Base-by-base conservation (phyloP, 2,329 filamentous ascomycete species). In the Arthroderma uncinatum region DNA sequence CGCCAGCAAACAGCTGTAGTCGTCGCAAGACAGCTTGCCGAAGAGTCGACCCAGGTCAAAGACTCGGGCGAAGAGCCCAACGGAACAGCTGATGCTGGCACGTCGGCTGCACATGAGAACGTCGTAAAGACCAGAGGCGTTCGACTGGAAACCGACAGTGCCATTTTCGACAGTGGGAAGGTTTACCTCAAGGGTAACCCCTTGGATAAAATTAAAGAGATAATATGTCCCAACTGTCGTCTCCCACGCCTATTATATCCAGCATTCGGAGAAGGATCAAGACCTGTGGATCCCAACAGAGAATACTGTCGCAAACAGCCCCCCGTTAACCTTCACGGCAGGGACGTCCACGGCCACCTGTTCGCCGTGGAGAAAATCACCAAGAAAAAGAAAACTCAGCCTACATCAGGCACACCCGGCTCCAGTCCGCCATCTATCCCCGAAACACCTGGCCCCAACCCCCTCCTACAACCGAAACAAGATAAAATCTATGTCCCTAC, bases 291-390 rank as follows among this genome's bases (percentile, higher is more conserved):
- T 64, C 76, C 79, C 0, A 70, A 74, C 55, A 71, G 70, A 44
- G 75, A 80, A 63, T 84, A 84, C 68, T 84, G 82, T 69, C 78
- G 78, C 64, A 76, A 78, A 53, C 78, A 79, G 58, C 82, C 82
- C 3, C 79, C 80, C 73, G 78, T 82, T 48, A 76, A 75, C 57
- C 70, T 77, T 59, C 74, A 78, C 12, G 81, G 81, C 37, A 79
- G 82, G 65, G 82, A 84, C 64, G 81, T 84, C 55, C 82, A 84
- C 65, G 82, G 81, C 60, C 82, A 73, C 56, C 67, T 68, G 16
- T 74, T 73, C 57, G 70, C 71, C 4, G 72, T 65, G 0, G 48
- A 68, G 9, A 76, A 71, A 57, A 63, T 74, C 8, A 81, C 75
- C 57, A 78, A 79, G 0, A 78, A 73, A 64, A 71, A 70, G 33